Percentiles rank a stretch among this genome's conserved stretches.
Evolutionary conservation across 805 yeast genomes (phyloP).

Genomic region (Yamadazyma sp.): DNA sequence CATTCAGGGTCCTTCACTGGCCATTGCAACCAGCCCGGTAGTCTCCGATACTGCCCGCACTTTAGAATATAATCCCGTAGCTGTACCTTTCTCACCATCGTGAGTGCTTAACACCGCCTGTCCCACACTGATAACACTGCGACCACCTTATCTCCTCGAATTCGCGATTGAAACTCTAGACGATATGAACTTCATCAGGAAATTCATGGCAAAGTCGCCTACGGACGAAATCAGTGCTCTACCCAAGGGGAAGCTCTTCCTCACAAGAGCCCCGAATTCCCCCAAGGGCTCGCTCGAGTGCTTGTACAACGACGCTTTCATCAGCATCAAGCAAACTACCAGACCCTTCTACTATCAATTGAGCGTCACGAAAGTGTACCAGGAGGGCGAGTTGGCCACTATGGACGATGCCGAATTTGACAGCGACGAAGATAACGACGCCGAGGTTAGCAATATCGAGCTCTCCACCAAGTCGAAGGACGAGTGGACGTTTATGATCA

Average conservation of each 20-base stretch:
- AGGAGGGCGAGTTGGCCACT: constrained; percentile 65
- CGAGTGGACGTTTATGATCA: constrained; percentile 71
- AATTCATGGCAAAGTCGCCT: constrained; percentile 56
- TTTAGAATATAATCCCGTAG: too few species aligned
- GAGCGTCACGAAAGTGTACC: constrained; percentile 64
- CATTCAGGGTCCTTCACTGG: too few species aligned
- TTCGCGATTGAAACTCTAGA: too few species aligned
- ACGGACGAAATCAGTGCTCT: constrained; percentile 64
- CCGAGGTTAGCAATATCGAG: constrained; percentile 23
- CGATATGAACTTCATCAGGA: constrained; percentile 73
- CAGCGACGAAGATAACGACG: constrained; percentile 25
- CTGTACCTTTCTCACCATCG: too few species aligned
- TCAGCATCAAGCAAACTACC: constrained; percentile 67
- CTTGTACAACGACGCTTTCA: constrained; percentile 75
- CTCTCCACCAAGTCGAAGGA: constrained; percentile 40
- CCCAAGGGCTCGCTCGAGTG: constrained; percentile 89
- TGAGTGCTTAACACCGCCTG: too few species aligned
- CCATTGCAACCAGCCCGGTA: too few species aligned
- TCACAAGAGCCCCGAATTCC: constrained; percentile 71
- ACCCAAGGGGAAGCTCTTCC: constrained; percentile 76
- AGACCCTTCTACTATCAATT: constrained; percentile 68
- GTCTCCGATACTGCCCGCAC: too few species aligned
- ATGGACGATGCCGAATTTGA: constrained; percentile 31
- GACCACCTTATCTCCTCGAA: too few species aligned
- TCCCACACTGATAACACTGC: too few species aligned